Percentiles rank a stretch among this genome's conserved stretches.
Evolutionary conservation across 352 stramenopile species (phyloP).

Genomic region (Phytopythium mirpurense): DNA sequence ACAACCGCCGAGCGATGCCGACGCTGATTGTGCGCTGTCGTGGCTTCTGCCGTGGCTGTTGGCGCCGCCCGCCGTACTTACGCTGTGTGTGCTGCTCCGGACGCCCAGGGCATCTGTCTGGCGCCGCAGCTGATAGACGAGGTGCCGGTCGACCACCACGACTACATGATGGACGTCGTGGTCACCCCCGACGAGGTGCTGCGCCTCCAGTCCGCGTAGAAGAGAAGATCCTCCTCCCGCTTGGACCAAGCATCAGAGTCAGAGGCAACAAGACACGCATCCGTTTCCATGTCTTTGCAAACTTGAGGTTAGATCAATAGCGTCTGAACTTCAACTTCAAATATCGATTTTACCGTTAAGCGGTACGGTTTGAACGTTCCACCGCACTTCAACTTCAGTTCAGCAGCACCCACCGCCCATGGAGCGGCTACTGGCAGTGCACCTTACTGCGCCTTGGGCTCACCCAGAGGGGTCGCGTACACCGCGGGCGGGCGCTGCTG

Average conservation of each 20-base stretch:
- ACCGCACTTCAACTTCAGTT: too few species aligned
- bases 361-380: too few species aligned
- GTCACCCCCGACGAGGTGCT: slow-evolving; percentile 62
- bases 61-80: too few species aligned
- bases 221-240: too few species aligned
- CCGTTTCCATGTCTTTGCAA: slow-evolving; percentile 1
- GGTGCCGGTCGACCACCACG: slow-evolving; percentile 59
- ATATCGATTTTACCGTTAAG: too few species aligned
- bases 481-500: slow-evolving; percentile 44
- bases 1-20: slow-evolving; percentile 29
- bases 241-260: not conserved
- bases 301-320: too few species aligned
- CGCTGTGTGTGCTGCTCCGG: not conserved
- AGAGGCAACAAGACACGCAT: too few species aligned
- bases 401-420: too few species aligned
- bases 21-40: slow-evolving; percentile 53
- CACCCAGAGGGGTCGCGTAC: slow-evolving; percentile 14
- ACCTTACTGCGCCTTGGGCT: not conserved
- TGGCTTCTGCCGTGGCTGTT: too few species aligned
- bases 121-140: slow-evolving; percentile 49
- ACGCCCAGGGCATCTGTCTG: slow-evolving; percentile 56
- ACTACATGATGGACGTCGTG: slow-evolving; percentile 59
- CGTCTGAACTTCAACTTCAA: too few species aligned
- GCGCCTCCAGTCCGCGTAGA: slow-evolving; percentile 3
- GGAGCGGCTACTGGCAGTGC: too few species aligned